Base-by-base conservation (phyloP, 768 basidiomycete species). In the Agaricus bisporus region DNA sequence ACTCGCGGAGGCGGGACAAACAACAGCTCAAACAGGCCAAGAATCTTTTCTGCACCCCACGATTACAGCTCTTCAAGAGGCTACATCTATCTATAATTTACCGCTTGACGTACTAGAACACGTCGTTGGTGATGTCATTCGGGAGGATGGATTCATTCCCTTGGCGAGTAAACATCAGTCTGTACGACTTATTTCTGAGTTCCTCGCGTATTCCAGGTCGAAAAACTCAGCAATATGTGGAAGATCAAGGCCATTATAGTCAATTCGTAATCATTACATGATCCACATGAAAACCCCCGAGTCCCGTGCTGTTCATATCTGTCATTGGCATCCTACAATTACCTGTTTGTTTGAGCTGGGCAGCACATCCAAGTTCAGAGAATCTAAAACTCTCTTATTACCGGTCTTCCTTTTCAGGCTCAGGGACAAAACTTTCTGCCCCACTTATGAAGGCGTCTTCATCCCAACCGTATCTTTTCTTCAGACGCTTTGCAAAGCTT, bases 71-170 rank as follows among this genome's bases (percentile, higher is more conserved):
- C 65, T 86, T 14, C 67, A 67, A 38, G 72, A 81, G 35, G 60
- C 68, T 17, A 70, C 77, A 0, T 68, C 69, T 0, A 59, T 88
- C n/a, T 84, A 86, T 58, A 66, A 77, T 48, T 64, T 88, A 25
- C 65, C 85, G 20, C 69, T 65, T 32, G 53, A 65, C 10, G 72
- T 76, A 6, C 74, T 90, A 11, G 85, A 88, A 60, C 66, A 67
- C 42, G 63, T 85, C 2, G 75, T 89, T 15, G 73, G 76, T 10
- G 75, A 82, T 25, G 75, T 88, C 20, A 73, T 89, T 15, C 77
- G 81, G 49, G 87, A 90, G 64, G 83, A 93, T 49, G 83, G 91
- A 6, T 92, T 97, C 62, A 67, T 76, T 11, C 76, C 79, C 58
- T 74, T 98, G 79, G 91, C 89, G 60, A 56, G 79, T 66, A 12